phyloP scores from a whole-genome alignment of 139 green algal species.

The Coelastrella sp. region DNA sequence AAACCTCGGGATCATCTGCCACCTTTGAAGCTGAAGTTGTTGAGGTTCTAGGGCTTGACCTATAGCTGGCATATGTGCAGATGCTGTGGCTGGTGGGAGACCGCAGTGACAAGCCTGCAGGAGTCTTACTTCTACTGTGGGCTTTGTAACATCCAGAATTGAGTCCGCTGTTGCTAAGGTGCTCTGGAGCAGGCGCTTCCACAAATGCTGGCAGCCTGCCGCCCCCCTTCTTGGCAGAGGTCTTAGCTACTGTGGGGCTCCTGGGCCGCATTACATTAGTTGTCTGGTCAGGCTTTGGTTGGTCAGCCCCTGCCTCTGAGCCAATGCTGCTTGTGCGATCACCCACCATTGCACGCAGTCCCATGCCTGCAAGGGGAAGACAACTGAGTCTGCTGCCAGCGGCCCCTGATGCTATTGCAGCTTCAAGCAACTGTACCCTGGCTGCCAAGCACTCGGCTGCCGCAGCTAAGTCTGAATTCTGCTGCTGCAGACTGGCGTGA shows the following conservation, averaged over 20 bases:
- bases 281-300: not conserved
- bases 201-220: not conserved
- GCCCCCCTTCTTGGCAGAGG: not conserved
- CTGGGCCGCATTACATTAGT: not conserved
- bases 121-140: too few relatives aligned
- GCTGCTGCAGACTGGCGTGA: slow-evolving; percentile 28
- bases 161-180: too few relatives aligned
- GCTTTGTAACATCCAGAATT: too few relatives aligned
- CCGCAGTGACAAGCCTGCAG: too few relatives aligned
- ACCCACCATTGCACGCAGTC: not conserved
- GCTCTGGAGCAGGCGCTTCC: not conserved
- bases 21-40: too few relatives aligned
- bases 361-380: not conserved
- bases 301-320: not conserved
- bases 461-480: slow-evolving; percentile 9
- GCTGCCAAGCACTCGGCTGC: slow-evolving; percentile 19
- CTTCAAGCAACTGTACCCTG: not conserved
- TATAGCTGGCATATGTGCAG: too few relatives aligned
- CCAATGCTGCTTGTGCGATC: not conserved
- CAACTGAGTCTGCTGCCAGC: not conserved
- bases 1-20: too few relatives aligned
- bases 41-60: too few relatives aligned
- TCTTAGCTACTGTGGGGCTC: not conserved
- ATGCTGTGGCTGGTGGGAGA: too few relatives aligned
- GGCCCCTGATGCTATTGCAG: not conserved